Conservation (phyloP, 169 alveolate species). For the Cryptosporidium viatorum region DNA sequence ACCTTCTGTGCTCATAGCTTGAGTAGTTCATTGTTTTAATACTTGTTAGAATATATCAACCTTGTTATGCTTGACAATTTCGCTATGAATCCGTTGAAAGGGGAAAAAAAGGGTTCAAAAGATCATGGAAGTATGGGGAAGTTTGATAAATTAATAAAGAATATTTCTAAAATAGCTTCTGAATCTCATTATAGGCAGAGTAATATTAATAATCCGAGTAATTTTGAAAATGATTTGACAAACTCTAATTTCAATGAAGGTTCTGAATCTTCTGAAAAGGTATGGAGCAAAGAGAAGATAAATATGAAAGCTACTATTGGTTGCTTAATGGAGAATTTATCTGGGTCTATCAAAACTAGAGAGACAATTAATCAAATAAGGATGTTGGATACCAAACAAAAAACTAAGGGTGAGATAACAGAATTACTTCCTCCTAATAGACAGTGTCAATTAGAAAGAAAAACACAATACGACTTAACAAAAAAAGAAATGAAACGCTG, state of each 20-base stretch:
- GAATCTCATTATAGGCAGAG: not conserved
- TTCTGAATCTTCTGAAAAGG: slow-evolving; percentile 33
- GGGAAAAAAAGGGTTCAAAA: not conserved
- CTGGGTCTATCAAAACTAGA: slow-evolving; percentile 10
- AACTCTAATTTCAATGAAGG: slow-evolving; percentile 22
- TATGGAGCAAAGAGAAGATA: slow-evolving; percentile 56
- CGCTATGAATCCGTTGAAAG: not conserved
- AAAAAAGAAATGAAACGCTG: slow-evolving; percentile 79
- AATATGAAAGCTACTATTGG: slow-evolving; percentile 31
- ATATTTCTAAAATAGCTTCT: slow-evolving; percentile 6
- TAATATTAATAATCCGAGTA: no score
- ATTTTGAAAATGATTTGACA: not conserved
- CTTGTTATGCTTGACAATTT: not conserved
- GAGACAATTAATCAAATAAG: slow-evolving; percentile 27
- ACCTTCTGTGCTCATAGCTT: not conserved
- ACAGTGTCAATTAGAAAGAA: slow-evolving; percentile 77
- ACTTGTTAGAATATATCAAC: not conserved
- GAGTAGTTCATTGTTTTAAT: not conserved
- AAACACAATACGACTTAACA: slow-evolving; percentile 74
- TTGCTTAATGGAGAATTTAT: slow-evolving; percentile 33
- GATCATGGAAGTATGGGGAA: not conserved
- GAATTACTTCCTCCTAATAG: slow-evolving; percentile 75
- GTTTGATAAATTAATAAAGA: not conserved
- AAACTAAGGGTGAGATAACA: slow-evolving; percentile 5
- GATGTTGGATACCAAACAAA: slow-evolving; percentile 6